Evolutionary conservation across 139 green algal genomes (phyloP).

Genomic region (Pseudopediastrum boryanum): DNA sequence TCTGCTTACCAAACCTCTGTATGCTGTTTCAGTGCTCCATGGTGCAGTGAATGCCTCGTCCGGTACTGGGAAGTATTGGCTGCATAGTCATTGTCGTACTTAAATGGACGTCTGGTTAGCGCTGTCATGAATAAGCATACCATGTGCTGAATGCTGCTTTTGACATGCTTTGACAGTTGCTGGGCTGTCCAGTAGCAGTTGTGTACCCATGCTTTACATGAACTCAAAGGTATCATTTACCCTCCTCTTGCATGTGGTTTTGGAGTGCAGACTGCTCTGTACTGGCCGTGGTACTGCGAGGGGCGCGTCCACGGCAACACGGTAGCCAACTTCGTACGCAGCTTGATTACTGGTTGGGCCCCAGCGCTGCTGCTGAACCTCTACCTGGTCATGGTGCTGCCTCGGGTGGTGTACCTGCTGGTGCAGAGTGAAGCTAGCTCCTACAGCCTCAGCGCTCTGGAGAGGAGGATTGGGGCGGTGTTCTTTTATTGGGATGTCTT

Average conservation of each 20-base stretch:
- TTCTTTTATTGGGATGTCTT: conserved; percentile 72
- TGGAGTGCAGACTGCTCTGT: conserved; percentile 1
- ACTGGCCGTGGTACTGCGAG: conserved; percentile 68
- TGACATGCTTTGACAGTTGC: no score
- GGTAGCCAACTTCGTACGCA: conserved; percentile 43
- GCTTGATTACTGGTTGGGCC: conserved; percentile 74
- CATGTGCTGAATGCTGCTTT: no score
- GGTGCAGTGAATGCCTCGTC: no score
- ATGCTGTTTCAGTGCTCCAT: no score
- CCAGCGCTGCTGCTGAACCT: conserved; percentile 78
- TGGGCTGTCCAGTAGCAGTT: neutral
- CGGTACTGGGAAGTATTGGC: no score
- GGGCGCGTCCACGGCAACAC: conserved; percentile 10
- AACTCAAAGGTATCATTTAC: neutral
- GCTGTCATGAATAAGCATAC: no score
- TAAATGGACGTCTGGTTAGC: no score
- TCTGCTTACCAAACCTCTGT: no score
- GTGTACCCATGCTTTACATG: neutral
- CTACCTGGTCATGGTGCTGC: conserved; percentile 85
- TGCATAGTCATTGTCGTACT: no score
- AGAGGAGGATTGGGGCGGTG: conserved; percentile 49
- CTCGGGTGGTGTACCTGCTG: conserved; percentile 60
- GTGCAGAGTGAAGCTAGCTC: conserved; percentile 55
- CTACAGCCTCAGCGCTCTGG: conserved; percentile 57
- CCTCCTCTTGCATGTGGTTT: neutral